Base-by-base conservation (phyloP, 179 eudicot species). In the Sideroxylon spinosum region DNA sequence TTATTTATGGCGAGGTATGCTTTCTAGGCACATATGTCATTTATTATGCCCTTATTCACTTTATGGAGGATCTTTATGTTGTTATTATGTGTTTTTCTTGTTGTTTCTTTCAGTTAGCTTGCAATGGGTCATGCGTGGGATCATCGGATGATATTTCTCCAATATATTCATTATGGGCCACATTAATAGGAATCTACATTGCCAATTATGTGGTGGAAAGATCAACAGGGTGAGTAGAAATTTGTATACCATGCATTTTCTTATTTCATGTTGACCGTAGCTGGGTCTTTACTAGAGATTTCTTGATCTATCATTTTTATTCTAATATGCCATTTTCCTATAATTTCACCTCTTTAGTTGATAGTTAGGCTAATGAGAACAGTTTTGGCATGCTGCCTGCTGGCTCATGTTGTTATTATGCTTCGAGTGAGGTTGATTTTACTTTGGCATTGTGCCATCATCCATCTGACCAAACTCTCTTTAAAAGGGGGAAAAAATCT, bases 81-180 rank as follows among this genome's bases (percentile, higher is more conserved):
- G 73, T 52, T 70, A 11, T 66, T 80, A 16, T 48, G 65, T 85
- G 68, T 64, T 71, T 44, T 78, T 73, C 49, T 68, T 17, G 4
- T 73, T 77, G 19, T 60, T 56, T 16, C 22, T 85, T 75, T 77
- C 93, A 94, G 99, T 81, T 92, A 85, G 93, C 89, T 81, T 85
- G 97, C 87, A 92, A 87, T 70, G 98, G 98, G 80, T 86, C 99
- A 63, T 88, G 93, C 83, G 86, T 90, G 53, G 98, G 86, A 81
- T 88, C 99, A 56, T 88, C 99, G 25, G 89, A 90, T 88, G 99
- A 89, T 85, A 96, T 96, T 75, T 96, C 99, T 71, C 99, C 99
- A 19, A 94, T 96, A 83, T 96, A 94, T 86, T 96, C 99, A 26
- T 82, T 96, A 53, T 96, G 99, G 99, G 99, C 99, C 66, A 96